Evolutionary conservation across 768 basidiomycete genomes (phyloP).

Genomic region (Podaxis sp.): DNA sequence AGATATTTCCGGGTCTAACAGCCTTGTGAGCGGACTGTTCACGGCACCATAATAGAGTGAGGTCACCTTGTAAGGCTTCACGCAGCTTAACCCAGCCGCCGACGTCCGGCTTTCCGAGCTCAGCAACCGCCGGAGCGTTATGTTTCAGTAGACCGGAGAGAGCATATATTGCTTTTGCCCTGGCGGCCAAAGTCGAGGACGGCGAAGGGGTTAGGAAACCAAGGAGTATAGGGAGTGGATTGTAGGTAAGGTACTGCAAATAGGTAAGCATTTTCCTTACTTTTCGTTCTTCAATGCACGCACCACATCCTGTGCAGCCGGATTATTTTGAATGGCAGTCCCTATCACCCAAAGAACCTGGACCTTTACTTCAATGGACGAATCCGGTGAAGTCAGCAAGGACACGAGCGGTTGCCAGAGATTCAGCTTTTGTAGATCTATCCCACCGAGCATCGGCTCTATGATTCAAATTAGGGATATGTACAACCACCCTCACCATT

Average conservation of each 20-base stretch:
- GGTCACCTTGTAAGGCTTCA: slow-evolving; percentile 56
- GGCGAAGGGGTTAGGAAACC: slow-evolving; percentile 55
- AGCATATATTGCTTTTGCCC: slow-evolving; percentile 82
- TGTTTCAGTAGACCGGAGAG: slow-evolving; percentile 81
- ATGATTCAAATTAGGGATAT: slow-evolving; percentile 5
- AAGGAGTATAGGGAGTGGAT: slow-evolving; percentile 66
- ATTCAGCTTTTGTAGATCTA: slow-evolving; percentile 72
- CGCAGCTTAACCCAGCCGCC: slow-evolving; percentile 68
- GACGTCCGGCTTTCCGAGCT: slow-evolving; percentile 40
- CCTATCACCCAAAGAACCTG: slow-evolving; percentile 85
- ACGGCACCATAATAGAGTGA: neutral
- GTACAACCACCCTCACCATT: slow-evolving; percentile 50
- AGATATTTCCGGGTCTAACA: slow-evolving; percentile 68
- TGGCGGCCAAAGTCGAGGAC: slow-evolving; percentile 47
- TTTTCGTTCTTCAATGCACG: slow-evolving; percentile 22
- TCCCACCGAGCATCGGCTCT: neutral
- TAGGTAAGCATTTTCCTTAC: neutral
- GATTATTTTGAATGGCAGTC: slow-evolving; percentile 89
- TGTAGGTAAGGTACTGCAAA: slow-evolving; percentile 55
- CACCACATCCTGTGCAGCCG: slow-evolving; percentile 75
- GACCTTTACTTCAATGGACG: slow-evolving; percentile 59
- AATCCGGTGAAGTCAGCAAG: slow-evolving; percentile 52
- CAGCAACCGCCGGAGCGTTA: slow-evolving; percentile 61
- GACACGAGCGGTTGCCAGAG: slow-evolving; percentile 78
- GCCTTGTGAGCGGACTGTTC: neutral